Percentiles rank a stretch among this genome's conserved stretches.
Conservation (phyloP, 768 basidiomycete species). For the Russula sp. region DNA sequence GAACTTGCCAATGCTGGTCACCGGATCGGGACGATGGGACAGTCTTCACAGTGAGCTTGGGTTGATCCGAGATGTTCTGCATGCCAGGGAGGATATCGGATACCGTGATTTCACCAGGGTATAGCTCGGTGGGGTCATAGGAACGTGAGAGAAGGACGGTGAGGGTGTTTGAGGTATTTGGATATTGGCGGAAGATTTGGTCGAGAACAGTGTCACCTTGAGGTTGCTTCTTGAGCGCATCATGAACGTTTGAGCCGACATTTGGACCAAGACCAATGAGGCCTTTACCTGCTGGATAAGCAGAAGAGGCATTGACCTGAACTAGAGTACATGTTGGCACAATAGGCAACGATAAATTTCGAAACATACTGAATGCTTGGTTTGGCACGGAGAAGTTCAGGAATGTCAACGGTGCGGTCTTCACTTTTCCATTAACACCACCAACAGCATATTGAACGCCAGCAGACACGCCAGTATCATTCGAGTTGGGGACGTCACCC, state of each 20-base stretch:
- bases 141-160: conserved; percentile 62
- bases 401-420: conserved; percentile 45
- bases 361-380: conserved; percentile 48
- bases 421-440: conserved; percentile 46
- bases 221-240: conserved; percentile 35
- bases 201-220: conserved; percentile 57
- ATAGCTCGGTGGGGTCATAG: conserved; percentile 49
- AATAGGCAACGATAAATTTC: background rate
- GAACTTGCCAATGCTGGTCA: conserved; percentile 63
- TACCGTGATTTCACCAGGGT: conserved; percentile 61
- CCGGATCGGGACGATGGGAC: conserved; percentile 37
- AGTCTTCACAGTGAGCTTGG: conserved; percentile 48
- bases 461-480: conserved; percentile 40
- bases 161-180: conserved; percentile 56
- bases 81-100: conserved; percentile 55
- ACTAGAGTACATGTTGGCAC: conserved; percentile 37
- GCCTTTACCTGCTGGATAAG: conserved; percentile 39
- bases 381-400: conserved; percentile 44
- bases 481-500: conserved; percentile 42
- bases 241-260: conserved; percentile 49
- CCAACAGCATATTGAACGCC: conserved; percentile 55
- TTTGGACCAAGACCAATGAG: conserved; percentile 62
- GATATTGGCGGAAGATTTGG: conserved; percentile 60
- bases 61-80: conserved; percentile 48
- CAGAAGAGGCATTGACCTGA: conserved; percentile 38